These are phyloP conservation scores for Aspergillus terreus DNA, from an alignment of 2,329 filamentous ascomycete genomes.

Conservation along the genomic window DNA sequence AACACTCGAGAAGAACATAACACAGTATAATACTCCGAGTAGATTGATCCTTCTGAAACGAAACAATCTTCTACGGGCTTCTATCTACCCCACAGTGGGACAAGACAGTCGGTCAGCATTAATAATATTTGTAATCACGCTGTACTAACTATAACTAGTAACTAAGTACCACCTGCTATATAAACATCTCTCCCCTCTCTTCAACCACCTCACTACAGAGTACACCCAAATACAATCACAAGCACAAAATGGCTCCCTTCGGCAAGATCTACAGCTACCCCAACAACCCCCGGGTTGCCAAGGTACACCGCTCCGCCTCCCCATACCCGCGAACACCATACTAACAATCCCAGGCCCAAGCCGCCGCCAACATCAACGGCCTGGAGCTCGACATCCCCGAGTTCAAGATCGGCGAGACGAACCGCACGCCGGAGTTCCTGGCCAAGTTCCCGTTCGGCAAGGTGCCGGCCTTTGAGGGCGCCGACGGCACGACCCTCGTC, in stretches of 20 bases:
- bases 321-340: not conserved
- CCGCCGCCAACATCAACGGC: slow-evolving; percentile 35
- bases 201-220: not conserved
- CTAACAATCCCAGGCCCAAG: slow-evolving; percentile 22
- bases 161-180: no score
- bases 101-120: no score
- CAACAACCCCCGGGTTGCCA: slow-evolving; percentile 19
- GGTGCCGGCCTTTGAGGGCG: slow-evolving; percentile 48
- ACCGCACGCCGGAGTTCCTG: slow-evolving; percentile 44
- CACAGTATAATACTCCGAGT: not conserved
- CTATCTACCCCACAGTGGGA: no score
- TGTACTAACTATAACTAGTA: no score
- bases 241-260: slow-evolving; percentile 13
- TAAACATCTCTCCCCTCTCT: not conserved
- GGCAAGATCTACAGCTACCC: slow-evolving; percentile 19
- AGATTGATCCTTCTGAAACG: no score
- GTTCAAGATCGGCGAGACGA: slow-evolving; percentile 44
- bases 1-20: no score
- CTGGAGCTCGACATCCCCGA: slow-evolving; percentile 23
- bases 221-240: not conserved
- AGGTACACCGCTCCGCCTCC: slow-evolving; percentile 8
- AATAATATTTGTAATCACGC: no score
- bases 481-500: slow-evolving; percentile 42
- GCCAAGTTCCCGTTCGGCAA: slow-evolving; percentile 53
- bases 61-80: no score